phyloP scores from a whole-genome alignment of 139 green algal species.

The Chlorella sp. region DNA sequence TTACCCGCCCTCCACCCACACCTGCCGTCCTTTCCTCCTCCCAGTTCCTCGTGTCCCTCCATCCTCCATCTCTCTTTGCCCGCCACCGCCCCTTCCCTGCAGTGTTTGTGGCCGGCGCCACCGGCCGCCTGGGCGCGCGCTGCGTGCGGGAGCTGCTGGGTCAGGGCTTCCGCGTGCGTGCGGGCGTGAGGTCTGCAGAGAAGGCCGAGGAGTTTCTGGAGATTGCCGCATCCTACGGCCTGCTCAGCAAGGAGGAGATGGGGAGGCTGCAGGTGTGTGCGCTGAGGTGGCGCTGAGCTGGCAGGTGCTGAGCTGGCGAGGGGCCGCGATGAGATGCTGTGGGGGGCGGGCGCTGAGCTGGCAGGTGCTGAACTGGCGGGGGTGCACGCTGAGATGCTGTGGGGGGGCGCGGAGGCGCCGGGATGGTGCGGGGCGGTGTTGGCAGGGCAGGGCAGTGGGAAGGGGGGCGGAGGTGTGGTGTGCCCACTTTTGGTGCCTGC shows the following conservation, averaged over 20 bases:
- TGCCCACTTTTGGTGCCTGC: no score
- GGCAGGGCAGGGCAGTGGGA: no score
- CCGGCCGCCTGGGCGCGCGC: conserved; percentile 77
- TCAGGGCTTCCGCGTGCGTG: conserved; percentile 76
- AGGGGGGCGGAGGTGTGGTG: no score
- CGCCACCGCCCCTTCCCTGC: background rate
- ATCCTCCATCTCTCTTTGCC: background rate
- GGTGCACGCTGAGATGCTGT: background rate
- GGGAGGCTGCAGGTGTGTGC: conserved; percentile 40
- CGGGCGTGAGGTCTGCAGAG: conserved; percentile 72
- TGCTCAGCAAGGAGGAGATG: conserved; percentile 59
- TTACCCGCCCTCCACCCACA: no score
- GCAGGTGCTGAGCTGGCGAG: background rate
- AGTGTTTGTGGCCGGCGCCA: conserved; percentile 91
- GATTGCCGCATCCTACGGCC: conserved; percentile 60
- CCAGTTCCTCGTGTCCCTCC: no score
- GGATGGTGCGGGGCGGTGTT: no score
- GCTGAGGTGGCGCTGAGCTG: background rate
- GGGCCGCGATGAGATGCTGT: background rate
- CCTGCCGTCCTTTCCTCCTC: no score
- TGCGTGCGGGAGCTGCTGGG: conserved; percentile 70
- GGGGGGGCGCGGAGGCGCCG: no score
- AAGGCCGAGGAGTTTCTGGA: conserved; percentile 60
- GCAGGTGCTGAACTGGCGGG: no score
- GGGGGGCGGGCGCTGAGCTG: conserved; percentile 2